Evolutionary conservation across 2,329 filamentous ascomycete species (phyloP), one percentile per base, ranked within the genome.

Genomic region (Apiospora kogelbergensis): DNA sequence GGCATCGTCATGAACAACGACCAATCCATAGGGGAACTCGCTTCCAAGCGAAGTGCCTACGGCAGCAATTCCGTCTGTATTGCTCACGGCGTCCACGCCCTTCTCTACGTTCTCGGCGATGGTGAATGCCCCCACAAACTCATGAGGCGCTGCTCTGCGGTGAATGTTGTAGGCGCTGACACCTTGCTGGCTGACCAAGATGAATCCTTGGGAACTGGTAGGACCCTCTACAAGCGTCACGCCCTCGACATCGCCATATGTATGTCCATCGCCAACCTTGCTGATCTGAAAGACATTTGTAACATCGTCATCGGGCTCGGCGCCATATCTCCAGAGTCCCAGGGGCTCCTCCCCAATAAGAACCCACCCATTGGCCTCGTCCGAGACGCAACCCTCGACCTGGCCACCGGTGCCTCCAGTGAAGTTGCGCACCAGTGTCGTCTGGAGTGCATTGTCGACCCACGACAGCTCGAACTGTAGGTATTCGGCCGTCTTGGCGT

Each of bases 211-310:
- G 2, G 82, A 74, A 0, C 81, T 78, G 0, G 77, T 81, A 63
- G 79, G 74, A 3, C 85, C 85, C n/a, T 82, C 78, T 0, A 87
- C 80, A 0, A 88, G 77, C 0, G 85, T 84, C 13, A 88, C 81
- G 11, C 86, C 86, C 70, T 88, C 86, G n/a, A 86, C 83, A 24
- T 88, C 85, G 1, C 84, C 84, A 65, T 81, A 80, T n/a, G 86
- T 80, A 1, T 77, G 78, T 6, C 84, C 83, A 17, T 85, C 83
- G 7, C 83, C 84, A 4, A 86, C 80, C 26, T 80, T 78, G 0
- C 81, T 84, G 20, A 82, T 78, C 15, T 57, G 26, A 26, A 57
- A 33, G 15, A 26, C 15, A 11, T 57, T 15, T 7, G 75, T 70
- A 26, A 77, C 70, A 1, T 26, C 79, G 76, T 75, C 73, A 53